Evolutionary conservation across 2,329 filamentous ascomycete genomes (phyloP).

Genomic region (Botryosphaeria agaves): DNA sequence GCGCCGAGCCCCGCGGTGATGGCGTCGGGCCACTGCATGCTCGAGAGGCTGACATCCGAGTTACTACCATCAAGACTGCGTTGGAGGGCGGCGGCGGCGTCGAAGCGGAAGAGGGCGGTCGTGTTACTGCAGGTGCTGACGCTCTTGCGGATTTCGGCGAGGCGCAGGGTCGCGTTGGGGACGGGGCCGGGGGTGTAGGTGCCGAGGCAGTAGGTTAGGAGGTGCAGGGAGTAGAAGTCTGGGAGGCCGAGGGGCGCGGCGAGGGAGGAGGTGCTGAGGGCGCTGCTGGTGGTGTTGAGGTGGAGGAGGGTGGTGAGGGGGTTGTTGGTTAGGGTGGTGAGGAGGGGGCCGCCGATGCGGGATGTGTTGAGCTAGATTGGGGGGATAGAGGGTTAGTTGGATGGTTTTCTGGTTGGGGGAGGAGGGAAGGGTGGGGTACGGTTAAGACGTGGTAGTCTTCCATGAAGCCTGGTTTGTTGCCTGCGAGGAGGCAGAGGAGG

Average conservation of each 20-base stretch:
- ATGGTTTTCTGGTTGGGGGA: not conserved
- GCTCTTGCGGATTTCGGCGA: constrained; percentile 27
- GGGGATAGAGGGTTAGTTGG: constrained; percentile 1
- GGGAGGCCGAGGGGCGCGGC: constrained; percentile 34
- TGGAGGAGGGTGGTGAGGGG: constrained; percentile 11
- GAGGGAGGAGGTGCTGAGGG: constrained; percentile 22
- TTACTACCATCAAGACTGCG: constrained; percentile 24
- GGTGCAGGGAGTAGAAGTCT: constrained; percentile 43
- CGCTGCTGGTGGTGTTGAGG: constrained; percentile 23
- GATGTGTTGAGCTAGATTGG: constrained; percentile 45
- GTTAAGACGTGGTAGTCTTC: constrained; percentile 39
- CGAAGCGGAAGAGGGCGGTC: constrained; percentile 38
- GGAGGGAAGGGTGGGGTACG: constrained; percentile 15
- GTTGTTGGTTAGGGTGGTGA: constrained; percentile 8
- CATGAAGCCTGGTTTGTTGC: constrained; percentile 37
- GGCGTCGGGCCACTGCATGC: constrained; percentile 38
- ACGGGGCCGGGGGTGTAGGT: constrained; percentile 25
- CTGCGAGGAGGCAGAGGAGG: constrained; percentile 44
- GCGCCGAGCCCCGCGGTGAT: constrained; percentile 36
- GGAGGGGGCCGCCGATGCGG: constrained; percentile 25
- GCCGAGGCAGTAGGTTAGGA: constrained; percentile 41
- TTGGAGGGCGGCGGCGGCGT: constrained; percentile 33
- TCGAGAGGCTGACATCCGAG: constrained; percentile 28
- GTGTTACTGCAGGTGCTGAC: constrained; percentile 36
- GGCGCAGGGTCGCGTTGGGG: constrained; percentile 23